phyloP scores from a whole-genome alignment of 345 rosid genomes.

The Aegle marmelos region DNA sequence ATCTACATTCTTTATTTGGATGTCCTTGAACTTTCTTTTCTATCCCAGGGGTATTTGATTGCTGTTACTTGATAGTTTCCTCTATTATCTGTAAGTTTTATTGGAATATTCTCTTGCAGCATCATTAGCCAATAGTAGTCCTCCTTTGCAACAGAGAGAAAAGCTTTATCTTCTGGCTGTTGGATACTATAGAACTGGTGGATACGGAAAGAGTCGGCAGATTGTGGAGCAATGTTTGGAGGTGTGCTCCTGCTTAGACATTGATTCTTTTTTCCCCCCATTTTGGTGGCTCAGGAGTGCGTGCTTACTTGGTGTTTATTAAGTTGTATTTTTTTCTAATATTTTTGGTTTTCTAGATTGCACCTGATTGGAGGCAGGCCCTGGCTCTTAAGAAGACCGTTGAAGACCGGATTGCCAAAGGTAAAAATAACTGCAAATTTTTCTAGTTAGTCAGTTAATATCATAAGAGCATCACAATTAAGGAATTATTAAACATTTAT shows the following conservation, averaged over 20 bases:
- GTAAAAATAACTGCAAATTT: conserved; percentile 19
- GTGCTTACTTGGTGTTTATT: background rate
- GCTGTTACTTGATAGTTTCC: conserved; percentile 1
- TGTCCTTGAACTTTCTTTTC: background rate
- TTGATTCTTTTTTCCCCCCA: background rate
- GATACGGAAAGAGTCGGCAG: conserved; percentile 63
- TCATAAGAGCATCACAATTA: conserved; percentile 3
- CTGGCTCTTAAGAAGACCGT: conserved; percentile 58
- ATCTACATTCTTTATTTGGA: background rate
- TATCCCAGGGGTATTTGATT: background rate
- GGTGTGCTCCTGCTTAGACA: conserved; percentile 30
- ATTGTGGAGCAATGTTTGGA: conserved; percentile 63
- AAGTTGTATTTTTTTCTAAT: background rate
- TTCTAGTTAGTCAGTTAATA: background rate
- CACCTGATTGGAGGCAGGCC: conserved; percentile 89
- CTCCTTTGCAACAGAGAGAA: conserved; percentile 56
- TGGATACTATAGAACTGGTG: conserved; percentile 71
- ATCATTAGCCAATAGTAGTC: conserved; percentile 45
- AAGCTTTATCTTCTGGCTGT: conserved; percentile 81
- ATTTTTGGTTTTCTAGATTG: conserved; percentile 41
- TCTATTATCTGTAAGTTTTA: background rate
- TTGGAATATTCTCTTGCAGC: conserved; percentile 35
- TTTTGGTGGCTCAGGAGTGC: background rate
- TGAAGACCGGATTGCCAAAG: conserved; percentile 66
- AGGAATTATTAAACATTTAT: background rate